These are phyloP conservation scores for Gonapodya prolifera DNA, from an alignment of 192 early-diverging fungal genomes.

Conservation along the genomic window DNA sequence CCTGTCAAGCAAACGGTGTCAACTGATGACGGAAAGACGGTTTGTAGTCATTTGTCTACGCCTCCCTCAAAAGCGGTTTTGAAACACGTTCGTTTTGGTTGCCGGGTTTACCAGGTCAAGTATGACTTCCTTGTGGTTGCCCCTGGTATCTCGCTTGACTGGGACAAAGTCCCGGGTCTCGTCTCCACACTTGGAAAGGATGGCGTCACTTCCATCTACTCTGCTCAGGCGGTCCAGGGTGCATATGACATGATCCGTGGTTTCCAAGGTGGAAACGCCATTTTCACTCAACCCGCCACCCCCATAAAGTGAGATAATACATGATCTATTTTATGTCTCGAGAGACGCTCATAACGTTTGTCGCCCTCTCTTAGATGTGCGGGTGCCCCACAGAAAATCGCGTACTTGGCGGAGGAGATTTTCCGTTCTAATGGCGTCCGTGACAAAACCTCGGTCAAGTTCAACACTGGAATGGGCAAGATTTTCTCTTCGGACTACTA, in stretches of 20 bases:
- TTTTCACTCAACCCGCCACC: conserved; percentile 79
- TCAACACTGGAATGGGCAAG: conserved; percentile 70
- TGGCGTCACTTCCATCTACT: conserved; percentile 77
- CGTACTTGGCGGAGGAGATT: conserved; percentile 72
- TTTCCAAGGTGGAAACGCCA: conserved; percentile 60
- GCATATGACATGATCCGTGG: conserved; percentile 57
- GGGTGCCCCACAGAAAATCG: conserved; percentile 79
- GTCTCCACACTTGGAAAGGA: conserved; percentile 59
- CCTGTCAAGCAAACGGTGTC: conserved; percentile 55
- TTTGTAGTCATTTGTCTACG: conserved; percentile 13
- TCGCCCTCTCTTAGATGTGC: conserved; percentile 46
- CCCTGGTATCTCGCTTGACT: conserved; percentile 63
- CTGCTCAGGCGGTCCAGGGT: conserved; percentile 53
- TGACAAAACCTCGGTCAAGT: conserved; percentile 50
- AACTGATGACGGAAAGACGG: conserved; percentile 45
- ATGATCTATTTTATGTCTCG: no score
- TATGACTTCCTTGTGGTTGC: conserved; percentile 66
- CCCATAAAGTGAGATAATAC: conserved; percentile 49
- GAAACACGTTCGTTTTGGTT: neutral
- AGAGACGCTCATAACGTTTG: no score
- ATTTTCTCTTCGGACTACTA: conserved; percentile 82
- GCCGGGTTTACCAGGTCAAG: no score
- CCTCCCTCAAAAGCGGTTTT: neutral
- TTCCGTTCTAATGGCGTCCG: conserved; percentile 60
- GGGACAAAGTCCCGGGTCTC: conserved; percentile 64